Evolutionary conservation across 208 protist species (phyloP).

Genomic region (Naegleria fowleri): DNA sequence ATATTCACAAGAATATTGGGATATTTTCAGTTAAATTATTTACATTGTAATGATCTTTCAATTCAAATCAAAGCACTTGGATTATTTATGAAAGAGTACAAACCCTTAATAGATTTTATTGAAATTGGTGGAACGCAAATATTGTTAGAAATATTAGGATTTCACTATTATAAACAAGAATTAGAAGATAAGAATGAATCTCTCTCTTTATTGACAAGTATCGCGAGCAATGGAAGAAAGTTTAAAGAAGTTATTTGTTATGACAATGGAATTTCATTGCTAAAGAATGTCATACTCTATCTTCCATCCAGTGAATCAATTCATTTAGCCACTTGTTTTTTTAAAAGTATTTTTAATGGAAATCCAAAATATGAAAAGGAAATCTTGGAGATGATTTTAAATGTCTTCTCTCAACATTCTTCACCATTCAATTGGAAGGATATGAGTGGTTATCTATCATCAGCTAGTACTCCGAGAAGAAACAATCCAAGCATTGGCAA

Average conservation of each 20-base stretch:
- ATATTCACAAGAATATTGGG: neutral
- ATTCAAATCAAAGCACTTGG: neutral
- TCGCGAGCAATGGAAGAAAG: neutral
- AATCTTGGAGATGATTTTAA: neutral
- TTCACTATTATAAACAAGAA: neutral
- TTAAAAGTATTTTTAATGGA: neutral
- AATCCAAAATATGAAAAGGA: neutral
- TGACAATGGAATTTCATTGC: neutral
- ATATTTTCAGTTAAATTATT: conserved; percentile 4
- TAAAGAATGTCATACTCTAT: neutral
- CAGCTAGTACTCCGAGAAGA: neutral
- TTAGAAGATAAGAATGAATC: neutral
- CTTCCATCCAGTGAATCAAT: neutral
- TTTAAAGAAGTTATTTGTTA: neutral
- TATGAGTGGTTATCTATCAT: neutral
- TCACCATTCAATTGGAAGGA: neutral
- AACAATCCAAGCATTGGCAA: neutral
- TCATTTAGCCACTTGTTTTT: neutral
- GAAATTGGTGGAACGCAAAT: neutral
- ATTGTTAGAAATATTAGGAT: neutral
- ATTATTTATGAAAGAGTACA: neutral
- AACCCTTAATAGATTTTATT: conserved; percentile 2
- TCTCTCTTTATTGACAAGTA: neutral
- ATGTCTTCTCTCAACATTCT: neutral
- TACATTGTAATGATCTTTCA: neutral